These are phyloP conservation scores for Rhizopogon sp. DNA, from an alignment of 768 basidiomycete species.

Conservation along the genomic window DNA sequence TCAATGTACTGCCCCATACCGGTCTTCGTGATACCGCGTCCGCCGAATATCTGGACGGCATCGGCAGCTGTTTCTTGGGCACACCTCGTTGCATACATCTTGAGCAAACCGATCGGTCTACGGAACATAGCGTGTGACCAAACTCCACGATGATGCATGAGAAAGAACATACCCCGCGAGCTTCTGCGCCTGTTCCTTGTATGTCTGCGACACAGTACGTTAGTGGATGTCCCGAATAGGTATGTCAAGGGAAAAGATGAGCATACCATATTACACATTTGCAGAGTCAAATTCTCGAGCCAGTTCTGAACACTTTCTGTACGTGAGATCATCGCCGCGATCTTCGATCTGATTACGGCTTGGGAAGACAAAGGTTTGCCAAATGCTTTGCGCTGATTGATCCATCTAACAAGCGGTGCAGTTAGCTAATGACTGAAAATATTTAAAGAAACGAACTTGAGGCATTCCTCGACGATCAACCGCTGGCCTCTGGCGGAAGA, in stretches of 20 bases:
- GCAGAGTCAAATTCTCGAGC: conserved; percentile 76
- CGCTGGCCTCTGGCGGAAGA: conserved; percentile 52
- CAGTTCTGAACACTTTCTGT: conserved; percentile 72
- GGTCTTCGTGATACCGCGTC: conserved; percentile 77
- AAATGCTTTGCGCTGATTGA: conserved; percentile 73
- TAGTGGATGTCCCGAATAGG: conserved; percentile 1
- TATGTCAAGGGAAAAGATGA: conserved; percentile 8
- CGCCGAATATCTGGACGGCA: conserved; percentile 85
- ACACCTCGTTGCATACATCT: conserved; percentile 49
- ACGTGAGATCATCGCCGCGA: conserved; percentile 68
- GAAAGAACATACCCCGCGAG: conserved; percentile 51
- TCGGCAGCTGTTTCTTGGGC: conserved; percentile 53
- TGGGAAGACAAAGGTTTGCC: conserved; percentile 65
- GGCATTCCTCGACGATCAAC: conserved; percentile 65
- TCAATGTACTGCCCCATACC: conserved; percentile 80
- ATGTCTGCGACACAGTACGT: conserved; percentile 34
- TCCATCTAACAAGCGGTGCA: conserved; percentile 46
- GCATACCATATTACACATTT: conserved; percentile 74
- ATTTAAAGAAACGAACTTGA: conserved; percentile 40
- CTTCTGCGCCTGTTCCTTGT: conserved; percentile 60
- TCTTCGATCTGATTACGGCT: conserved; percentile 71
- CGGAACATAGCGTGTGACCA: background rate
- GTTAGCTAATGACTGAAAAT: background rate
- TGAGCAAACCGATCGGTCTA: conserved; percentile 51
- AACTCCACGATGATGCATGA: background rate